Evolutionary conservation across 495 filamentous ascomycete genomes (phyloP).

Genomic region (Lasiosphaeris hirsuta): DNA sequence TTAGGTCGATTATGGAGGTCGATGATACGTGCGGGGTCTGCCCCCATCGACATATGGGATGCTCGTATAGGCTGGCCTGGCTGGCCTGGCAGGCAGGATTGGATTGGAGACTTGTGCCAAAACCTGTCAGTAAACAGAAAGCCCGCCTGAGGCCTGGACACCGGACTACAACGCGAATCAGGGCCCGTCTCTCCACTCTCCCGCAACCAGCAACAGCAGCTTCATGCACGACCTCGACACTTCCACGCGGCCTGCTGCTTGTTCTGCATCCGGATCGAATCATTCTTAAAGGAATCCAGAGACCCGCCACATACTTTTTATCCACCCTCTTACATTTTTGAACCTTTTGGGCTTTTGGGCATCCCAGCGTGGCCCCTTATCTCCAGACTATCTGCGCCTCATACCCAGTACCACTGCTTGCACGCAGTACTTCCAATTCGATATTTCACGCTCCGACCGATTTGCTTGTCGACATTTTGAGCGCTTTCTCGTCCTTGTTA

Average conservation of each 20-base stretch:
- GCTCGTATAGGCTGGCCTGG: too few species aligned
- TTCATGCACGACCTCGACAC: constrained; percentile 17
- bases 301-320: constrained; percentile 17
- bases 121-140: not conserved
- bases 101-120: constrained; percentile 1
- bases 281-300: constrained; percentile 23
- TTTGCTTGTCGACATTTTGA: too few species aligned
- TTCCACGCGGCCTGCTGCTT: constrained; percentile 18
- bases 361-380: constrained; percentile 2
- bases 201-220: constrained; percentile 5
- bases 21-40: constrained; percentile 8
- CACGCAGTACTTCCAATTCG: too few species aligned
- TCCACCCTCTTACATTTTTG: constrained; percentile 15
- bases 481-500: too few species aligned
- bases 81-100: not conserved
- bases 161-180: constrained; percentile 19
- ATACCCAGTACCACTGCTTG: too few species aligned
- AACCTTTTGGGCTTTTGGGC: constrained; percentile 14
- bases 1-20: not conserved
- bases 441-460: too few species aligned
- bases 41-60: too few species aligned
- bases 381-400: not conserved
- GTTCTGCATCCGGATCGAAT: constrained; percentile 27
- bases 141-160: not conserved
- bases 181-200: constrained; percentile 2